Base-by-base conservation (phyloP, 768 basidiomycete species). In the Boletus patriciae region DNA sequence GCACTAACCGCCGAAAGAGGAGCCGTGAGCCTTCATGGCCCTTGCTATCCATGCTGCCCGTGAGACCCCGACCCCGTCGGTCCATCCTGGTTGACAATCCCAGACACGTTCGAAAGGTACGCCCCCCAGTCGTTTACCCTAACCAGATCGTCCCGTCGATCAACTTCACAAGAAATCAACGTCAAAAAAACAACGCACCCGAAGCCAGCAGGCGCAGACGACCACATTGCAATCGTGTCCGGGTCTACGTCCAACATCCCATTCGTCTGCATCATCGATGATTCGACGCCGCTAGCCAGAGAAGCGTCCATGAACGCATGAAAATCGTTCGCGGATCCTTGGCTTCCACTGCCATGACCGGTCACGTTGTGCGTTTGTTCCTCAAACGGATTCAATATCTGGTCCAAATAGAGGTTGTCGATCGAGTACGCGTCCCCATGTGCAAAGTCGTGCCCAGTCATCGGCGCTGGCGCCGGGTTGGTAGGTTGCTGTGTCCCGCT, bases 201-300 rank as follows among this genome's bases (percentile, higher is more conserved):
- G 52, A 84, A 85, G 19, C 79, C 78, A 13, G 77, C 76, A 15
- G 84, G 84, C 23, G 84, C 82, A 49, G 73, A 77, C 12, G 83
- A 82, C 86, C 85, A 88, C 80, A 86, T 83, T 15, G 76, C 75
- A 61, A 85, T 76, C 44, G 79, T 79, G 53, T 82, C 80, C 52
- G 73, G 70, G 60, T 85, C 79, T 66, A 79, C 70, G 34, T 57
- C 55, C 34, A 57, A 41, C 52, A 57, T 56, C 31, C 36, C 52
- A 10, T 47, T 43, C 16, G 48, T 3, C 12, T 42, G 38, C 41
- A 59, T 50, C 51, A 63, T 59, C 47, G 41, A 34, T 2, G 58
- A 31, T 12, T 40, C 53, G 6, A 46, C 42, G 2, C 19, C 29
- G 7, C 49, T 13, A 0, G 46, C 34, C 23, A 43, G 43, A 8